Evolutionary conservation across 1,284 basidiomycete species (phyloP), one percentile per base, ranked within the genome.

Genomic region (Peniophora sp.): DNA sequence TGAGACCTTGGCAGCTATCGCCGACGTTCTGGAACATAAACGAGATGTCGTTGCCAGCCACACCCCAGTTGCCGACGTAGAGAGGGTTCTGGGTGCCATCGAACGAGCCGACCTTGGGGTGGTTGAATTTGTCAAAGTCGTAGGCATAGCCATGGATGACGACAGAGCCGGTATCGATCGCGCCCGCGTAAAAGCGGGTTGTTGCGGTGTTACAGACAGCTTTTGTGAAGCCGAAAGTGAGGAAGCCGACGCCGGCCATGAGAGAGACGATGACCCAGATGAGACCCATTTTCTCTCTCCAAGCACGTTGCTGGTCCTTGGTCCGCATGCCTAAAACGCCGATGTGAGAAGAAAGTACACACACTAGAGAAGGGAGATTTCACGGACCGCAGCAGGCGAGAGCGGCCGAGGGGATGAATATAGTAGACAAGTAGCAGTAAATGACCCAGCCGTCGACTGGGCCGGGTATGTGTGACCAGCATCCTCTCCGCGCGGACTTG

Each of bases 161-260:
- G 58, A 97, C 85, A 11, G 92, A 95, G 38, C 79, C 82, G 38
- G 79, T 85, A 52, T 84, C 83, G 58, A 96, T 87, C 47, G 71
- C 70, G 19, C 92, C 93, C 46, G 86, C 80, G 57, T 86, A 83
- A 73, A 81, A 94, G 16, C 92, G 84, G 50, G 86, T 82, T 25
- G 86, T 77, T 19, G 91, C 89, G 43, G 75, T 86, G 36, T 93
- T 92, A 67, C 96, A 99, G 34, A 99, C 95, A 49, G 85, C 74
- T 63, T 94, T 82, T 3, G 95, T 98, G 74, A 99, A 99, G n/a
- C 97, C 96, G 70, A 99, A 99, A 2, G 96, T 99, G 65, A 99
- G 77, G 80, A 94, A 99, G 68, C 95, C 96, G 64, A 99, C 97
- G 46, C 75, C 79, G 20, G 88, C 87, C 96, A 99, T 98, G 58